Conservation (phyloP, 345 rosid species). For the Aquilaria yunnanensis region DNA sequence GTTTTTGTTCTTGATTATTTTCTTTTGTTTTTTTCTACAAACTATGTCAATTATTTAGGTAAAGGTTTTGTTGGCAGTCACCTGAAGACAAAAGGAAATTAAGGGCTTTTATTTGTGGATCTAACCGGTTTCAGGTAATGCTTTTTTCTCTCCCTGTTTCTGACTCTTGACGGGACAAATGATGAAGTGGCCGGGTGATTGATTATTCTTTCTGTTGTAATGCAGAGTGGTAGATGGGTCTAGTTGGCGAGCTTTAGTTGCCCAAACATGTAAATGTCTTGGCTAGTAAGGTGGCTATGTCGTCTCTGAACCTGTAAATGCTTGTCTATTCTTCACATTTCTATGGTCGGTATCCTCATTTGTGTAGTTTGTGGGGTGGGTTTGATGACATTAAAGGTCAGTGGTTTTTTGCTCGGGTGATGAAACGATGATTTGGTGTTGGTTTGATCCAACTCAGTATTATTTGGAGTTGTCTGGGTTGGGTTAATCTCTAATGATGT, state of each 20-base stretch:
- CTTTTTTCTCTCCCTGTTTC: background rate
- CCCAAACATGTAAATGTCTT: background rate
- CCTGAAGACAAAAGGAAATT: too few species aligned
- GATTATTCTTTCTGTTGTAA: background rate
- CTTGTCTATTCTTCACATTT: conserved; percentile 5
- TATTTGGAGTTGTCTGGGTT: too few species aligned
- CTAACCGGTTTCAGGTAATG: conserved; percentile 6
- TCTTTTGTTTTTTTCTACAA: too few species aligned
- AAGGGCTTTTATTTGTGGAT: background rate
- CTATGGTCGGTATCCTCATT: background rate
- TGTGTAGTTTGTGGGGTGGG: too few species aligned
- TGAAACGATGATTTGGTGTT: too few species aligned
- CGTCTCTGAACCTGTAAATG: conserved; percentile 12
- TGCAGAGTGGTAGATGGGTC: conserved; percentile 5
- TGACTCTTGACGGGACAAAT: background rate
- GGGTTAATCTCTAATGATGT: too few species aligned
- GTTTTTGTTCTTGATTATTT: too few species aligned
- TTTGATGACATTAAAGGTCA: too few species aligned
- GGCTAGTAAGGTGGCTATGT: background rate
- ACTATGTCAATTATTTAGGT: too few species aligned
- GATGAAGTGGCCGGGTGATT: background rate
- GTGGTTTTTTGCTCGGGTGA: too few species aligned
- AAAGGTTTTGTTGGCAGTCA: too few species aligned
- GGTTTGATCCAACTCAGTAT: too few species aligned
- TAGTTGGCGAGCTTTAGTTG: background rate